phyloP scores from a whole-genome alignment of 805 yeast species.

The Komagataella phaffii region DNA sequence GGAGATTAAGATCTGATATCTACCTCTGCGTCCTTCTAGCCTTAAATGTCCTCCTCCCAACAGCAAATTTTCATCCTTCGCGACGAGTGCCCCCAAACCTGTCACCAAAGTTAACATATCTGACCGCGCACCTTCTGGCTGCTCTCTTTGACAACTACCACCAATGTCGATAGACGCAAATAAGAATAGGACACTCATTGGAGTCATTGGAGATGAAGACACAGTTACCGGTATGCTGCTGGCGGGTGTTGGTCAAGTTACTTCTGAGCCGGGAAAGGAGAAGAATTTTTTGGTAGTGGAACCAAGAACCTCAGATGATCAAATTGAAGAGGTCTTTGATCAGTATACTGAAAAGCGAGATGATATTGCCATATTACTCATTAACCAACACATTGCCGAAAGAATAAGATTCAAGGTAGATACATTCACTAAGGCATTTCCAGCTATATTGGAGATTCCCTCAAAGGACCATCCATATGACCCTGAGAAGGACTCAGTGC shows the following conservation, averaged over 20 bases:
- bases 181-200: slow-evolving; percentile 69
- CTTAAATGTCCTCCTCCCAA: not conserved
- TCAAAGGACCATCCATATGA: slow-evolving; percentile 98
- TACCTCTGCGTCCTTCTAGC: not conserved
- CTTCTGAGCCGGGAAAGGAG: slow-evolving; percentile 43
- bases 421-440: slow-evolving; percentile 78
- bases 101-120: not conserved
- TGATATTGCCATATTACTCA: slow-evolving; percentile 85
- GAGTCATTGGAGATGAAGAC: slow-evolving; percentile 96
- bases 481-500: slow-evolving; percentile 93
- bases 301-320: slow-evolving; percentile 64
- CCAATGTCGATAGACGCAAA: slow-evolving; percentile 14
- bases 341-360: slow-evolving; percentile 61
- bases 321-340: slow-evolving; percentile 62
- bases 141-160: not conserved
- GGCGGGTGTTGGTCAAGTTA: slow-evolving; percentile 90
- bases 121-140: not conserved
- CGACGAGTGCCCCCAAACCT: slow-evolving; percentile 7
- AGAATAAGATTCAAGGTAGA: slow-evolving; percentile 75
- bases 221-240: slow-evolving; percentile 90
- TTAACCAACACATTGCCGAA: slow-evolving; percentile 93
- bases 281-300: slow-evolving; percentile 77
- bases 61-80: not conserved
- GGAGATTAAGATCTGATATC: not conserved
- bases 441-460: slow-evolving; percentile 93